Conservation (phyloP, 2,329 filamentous ascomycete genomes). For the Paraconiothyrium sp. region DNA sequence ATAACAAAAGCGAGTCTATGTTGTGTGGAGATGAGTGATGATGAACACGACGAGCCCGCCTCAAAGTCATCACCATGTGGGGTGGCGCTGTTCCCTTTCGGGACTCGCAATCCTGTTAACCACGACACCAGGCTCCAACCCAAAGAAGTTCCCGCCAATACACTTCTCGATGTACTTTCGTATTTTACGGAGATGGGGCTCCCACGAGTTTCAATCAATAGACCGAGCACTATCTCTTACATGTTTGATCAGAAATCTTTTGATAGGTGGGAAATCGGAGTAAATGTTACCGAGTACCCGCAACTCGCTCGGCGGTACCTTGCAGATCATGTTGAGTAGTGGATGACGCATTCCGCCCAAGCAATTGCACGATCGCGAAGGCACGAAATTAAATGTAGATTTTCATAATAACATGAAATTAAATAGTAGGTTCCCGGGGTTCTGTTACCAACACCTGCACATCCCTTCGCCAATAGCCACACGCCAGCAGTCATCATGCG, state of each 20-base stretch:
- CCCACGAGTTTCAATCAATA: neutral
- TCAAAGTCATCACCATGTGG: too few species aligned
- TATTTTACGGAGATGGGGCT: neutral
- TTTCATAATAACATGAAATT: neutral
- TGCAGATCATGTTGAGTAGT: neutral
- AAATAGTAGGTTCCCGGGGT: neutral
- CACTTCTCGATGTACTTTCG: neutral
- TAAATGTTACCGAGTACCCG: neutral
- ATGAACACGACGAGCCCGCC: neutral
- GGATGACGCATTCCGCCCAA: neutral
- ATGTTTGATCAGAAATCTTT: neutral
- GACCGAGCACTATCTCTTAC: neutral
- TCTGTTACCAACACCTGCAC: neutral
- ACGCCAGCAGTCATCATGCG: neutral
- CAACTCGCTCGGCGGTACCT: slow-evolving; percentile 2
- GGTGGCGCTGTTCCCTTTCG: neutral
- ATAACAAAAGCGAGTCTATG: neutral
- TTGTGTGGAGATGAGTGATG: neutral
- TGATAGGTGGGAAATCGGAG: slow-evolving; percentile 6
- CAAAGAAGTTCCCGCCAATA: neutral
- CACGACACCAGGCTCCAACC: neutral
- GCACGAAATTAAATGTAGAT: neutral
- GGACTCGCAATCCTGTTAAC: neutral
- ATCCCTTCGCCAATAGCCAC: neutral
- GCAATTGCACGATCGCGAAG: neutral